A percentile compares a stretch with the other conserved stretches of the same genome.
phyloP scores from a whole-genome alignment of 2,329 filamentous ascomycete species.

The Diplodia sapinea region DNA sequence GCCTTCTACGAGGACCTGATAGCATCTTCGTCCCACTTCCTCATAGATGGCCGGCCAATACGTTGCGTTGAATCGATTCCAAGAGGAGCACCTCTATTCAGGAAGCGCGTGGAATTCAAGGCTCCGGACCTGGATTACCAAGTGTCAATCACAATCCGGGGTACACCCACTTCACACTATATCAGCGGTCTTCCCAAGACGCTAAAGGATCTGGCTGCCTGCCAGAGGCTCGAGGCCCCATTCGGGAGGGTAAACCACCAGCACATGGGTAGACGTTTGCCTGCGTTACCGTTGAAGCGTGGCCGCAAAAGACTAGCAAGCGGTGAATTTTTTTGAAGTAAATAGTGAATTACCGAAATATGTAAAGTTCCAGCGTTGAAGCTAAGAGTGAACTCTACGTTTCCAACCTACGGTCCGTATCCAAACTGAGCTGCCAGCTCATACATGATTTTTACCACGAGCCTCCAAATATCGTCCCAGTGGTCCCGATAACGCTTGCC shows the following conservation, averaged over 20 bases:
- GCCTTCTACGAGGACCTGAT: slow-evolving; percentile 10
- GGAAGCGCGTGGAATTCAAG: slow-evolving; percentile 30
- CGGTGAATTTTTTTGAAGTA: background rate
- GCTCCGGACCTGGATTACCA: slow-evolving; percentile 1
- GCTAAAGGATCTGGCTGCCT: slow-evolving; percentile 26
- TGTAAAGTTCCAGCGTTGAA: too few relatives aligned
- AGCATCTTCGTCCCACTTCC: slow-evolving; percentile 32
- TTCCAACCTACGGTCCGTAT: too few relatives aligned
- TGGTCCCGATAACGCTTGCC: too few relatives aligned
- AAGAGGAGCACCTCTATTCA: slow-evolving; percentile 30
- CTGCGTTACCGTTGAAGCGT: slow-evolving; percentile 21
- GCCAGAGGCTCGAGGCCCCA: slow-evolving; percentile 32
- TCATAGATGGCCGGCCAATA: slow-evolving; percentile 32
- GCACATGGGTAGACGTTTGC: slow-evolving; percentile 29
- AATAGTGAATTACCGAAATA: too few relatives aligned
- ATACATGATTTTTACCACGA: too few relatives aligned
- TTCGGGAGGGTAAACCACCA: slow-evolving; percentile 33
- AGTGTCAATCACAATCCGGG: slow-evolving; percentile 31
- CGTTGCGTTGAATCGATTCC: slow-evolving; percentile 31
- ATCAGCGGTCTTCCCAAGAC: slow-evolving; percentile 34
- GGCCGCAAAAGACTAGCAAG: background rate
- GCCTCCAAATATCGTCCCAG: too few relatives aligned
- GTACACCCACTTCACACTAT: slow-evolving; percentile 29
- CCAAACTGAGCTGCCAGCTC: too few relatives aligned
- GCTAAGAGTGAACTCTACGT: too few relatives aligned